A percentile compares a stretch with the other conserved stretches of the same genome.
These are phyloP conservation scores for Phytopythium chamaehyphon DNA, from an alignment of 352 stramenopile species.

Conservation along the genomic window DNA sequence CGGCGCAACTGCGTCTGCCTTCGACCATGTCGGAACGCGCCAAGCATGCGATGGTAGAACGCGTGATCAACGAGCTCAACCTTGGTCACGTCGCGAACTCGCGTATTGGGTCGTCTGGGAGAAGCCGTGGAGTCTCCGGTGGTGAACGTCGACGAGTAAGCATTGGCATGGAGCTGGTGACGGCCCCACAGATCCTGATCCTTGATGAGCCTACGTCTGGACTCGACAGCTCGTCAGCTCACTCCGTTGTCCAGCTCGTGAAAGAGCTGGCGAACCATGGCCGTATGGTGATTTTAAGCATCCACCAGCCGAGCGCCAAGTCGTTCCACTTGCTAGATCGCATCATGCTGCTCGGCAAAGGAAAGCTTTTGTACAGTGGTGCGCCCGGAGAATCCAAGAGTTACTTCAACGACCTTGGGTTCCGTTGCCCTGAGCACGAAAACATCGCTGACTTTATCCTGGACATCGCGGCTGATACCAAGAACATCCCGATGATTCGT, in stretches of 20 bases:
- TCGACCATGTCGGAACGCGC: slow-evolving; percentile 35
- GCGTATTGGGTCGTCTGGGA: slow-evolving; percentile 44
- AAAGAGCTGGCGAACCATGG: slow-evolving; percentile 77
- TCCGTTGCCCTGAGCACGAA: slow-evolving; percentile 68
- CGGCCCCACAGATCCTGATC: slow-evolving; percentile 81
- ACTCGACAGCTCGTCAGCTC: slow-evolving; percentile 88
- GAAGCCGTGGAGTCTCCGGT: slow-evolving; percentile 86
- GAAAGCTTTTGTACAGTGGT: slow-evolving; percentile 63
- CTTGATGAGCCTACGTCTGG: slow-evolving; percentile 92
- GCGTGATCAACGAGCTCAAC: slow-evolving; percentile 68
- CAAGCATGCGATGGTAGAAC: slow-evolving; percentile 68
- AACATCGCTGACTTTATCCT: slow-evolving; percentile 84
- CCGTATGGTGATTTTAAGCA: slow-evolving; percentile 79
- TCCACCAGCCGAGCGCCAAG: slow-evolving; percentile 89
- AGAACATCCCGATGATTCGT: slow-evolving; percentile 59
- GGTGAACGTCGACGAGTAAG: slow-evolving; percentile 91
- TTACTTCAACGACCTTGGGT: slow-evolving; percentile 64
- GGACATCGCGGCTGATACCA: slow-evolving; percentile 58
- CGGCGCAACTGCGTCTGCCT: slow-evolving; percentile 68
- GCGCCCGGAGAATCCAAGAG: slow-evolving; percentile 37
- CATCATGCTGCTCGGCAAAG: slow-evolving; percentile 88
- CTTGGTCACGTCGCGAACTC: slow-evolving; percentile 60
- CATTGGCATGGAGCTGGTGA: slow-evolving; percentile 94
- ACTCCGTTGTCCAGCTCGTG: slow-evolving; percentile 89
- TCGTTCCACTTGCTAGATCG: slow-evolving; percentile 90